phyloP scores from a whole-genome alignment of 2,329 filamentous ascomycete genomes.

The Colletotrichum gigasporum region DNA sequence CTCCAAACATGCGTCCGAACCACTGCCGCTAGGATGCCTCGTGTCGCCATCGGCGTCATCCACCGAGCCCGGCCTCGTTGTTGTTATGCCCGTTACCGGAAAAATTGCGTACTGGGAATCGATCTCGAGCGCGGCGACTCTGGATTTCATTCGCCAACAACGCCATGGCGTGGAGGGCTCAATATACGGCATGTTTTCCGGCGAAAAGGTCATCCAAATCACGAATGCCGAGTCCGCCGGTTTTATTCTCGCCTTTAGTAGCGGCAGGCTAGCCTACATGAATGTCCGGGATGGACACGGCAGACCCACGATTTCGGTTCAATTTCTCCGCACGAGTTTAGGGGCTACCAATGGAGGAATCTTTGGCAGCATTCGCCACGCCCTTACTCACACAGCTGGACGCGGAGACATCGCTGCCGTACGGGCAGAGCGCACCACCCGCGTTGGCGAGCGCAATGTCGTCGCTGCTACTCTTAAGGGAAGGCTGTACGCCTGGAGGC shows the following conservation, averaged over 20 bases:
- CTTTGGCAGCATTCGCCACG: slow-evolving; percentile 83
- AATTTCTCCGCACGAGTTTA: slow-evolving; percentile 74
- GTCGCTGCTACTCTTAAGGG: slow-evolving; percentile 82
- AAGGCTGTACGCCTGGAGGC: slow-evolving; percentile 84
- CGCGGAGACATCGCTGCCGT: slow-evolving; percentile 85
- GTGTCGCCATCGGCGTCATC: slow-evolving; percentile 81
- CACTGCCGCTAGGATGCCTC: slow-evolving; percentile 83
- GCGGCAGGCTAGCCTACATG: slow-evolving; percentile 86
- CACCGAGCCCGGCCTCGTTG: slow-evolving; percentile 85
- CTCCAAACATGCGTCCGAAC: slow-evolving; percentile 72
- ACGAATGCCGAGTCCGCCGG: slow-evolving; percentile 87
- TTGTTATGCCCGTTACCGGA: slow-evolving; percentile 85
- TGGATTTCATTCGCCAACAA: slow-evolving; percentile 85
- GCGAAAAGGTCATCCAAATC: slow-evolving; percentile 81
- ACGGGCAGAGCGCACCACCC: slow-evolving; percentile 74
- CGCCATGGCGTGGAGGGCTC: slow-evolving; percentile 80
- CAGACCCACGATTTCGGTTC: slow-evolving; percentile 80
- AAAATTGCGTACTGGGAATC: slow-evolving; percentile 96
- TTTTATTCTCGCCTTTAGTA: slow-evolving; percentile 86
- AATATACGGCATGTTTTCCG: slow-evolving; percentile 78
- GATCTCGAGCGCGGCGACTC: slow-evolving; percentile 85
- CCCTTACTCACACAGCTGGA: slow-evolving; percentile 74
- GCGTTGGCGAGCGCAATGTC: slow-evolving; percentile 85
- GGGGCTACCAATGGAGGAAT: slow-evolving; percentile 70
- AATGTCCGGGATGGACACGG: slow-evolving; percentile 88